Percentiles rank a stretch among this genome's conserved stretches.
Conservation (phyloP, 441 rosid species). For the Omphalea diandra region DNA sequence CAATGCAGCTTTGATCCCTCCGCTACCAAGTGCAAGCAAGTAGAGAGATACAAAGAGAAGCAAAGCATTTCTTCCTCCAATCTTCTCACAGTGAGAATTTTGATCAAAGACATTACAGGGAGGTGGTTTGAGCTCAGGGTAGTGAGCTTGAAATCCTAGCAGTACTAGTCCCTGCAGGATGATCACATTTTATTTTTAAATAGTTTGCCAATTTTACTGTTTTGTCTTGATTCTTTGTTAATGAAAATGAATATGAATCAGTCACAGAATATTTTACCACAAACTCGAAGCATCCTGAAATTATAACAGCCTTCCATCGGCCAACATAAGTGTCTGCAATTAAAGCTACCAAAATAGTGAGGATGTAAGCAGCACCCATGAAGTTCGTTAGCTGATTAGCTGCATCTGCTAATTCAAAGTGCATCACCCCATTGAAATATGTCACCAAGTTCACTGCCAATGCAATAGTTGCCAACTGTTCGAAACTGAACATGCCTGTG, state of each 20-base stretch:
- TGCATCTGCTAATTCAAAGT: constrained; percentile 52
- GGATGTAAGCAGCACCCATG: constrained; percentile 49
- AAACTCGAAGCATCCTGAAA: constrained; percentile 50
- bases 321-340: constrained; percentile 54
- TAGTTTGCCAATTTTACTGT: background rate
- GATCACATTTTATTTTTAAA: background rate
- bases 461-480: constrained; percentile 46
- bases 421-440: constrained; percentile 53
- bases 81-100: constrained; percentile 36
- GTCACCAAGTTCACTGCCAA: constrained; percentile 55
- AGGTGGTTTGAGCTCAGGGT: constrained; percentile 45
- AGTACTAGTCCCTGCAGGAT: constrained; percentile 42
- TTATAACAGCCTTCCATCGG: constrained; percentile 44
- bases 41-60: constrained; percentile 45
- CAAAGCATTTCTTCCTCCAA: constrained; percentile 36
- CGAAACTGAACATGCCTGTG: constrained; percentile 45
- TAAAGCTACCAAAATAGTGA: constrained; percentile 42
- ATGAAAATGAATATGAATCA: background rate
- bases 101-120: constrained; percentile 38
- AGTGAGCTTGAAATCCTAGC: constrained; percentile 56
- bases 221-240: background rate
- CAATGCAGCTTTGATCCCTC: constrained; percentile 51
- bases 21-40: constrained; percentile 47
- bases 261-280: constrained; percentile 35
- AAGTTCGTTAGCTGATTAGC: constrained; percentile 59